Percentiles rank a stretch among this genome's conserved stretches.
phyloP scores from a whole-genome alignment of 2,329 filamentous ascomycete species.

The Neofusicoccum laricinum region DNA sequence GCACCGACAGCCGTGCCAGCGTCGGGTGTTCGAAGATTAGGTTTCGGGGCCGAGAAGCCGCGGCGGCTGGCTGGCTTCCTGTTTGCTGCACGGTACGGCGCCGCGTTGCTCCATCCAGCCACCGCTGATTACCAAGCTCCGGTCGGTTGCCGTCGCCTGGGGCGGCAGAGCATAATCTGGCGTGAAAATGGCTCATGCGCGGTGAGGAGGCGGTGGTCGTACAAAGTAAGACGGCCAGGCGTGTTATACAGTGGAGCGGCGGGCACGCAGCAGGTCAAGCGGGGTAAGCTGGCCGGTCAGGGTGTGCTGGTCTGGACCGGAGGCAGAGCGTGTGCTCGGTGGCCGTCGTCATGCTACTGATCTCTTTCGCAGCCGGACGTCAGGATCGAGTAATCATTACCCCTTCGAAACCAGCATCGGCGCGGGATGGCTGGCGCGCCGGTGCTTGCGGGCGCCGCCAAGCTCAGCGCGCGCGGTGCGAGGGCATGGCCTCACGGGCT shows the following conservation, averaged over 20 bases:
- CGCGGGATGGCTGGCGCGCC: neutral
- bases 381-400: constrained; percentile 10
- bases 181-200: neutral
- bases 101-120: neutral
- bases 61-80: neutral
- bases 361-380: neutral
- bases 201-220: neutral
- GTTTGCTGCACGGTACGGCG: neutral
- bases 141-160: neutral
- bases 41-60: neutral
- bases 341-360: neutral
- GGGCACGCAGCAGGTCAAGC: neutral
- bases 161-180: neutral
- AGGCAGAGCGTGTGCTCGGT: too few relatives aligned
- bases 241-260: constrained; percentile 1
- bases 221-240: neutral
- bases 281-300: neutral
- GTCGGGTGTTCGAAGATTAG: neutral
- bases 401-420: neutral
- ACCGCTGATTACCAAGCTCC: neutral
- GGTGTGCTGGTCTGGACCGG: neutral
- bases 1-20: neutral
- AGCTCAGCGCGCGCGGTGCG: neutral
- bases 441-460: neutral
- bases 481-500: too few relatives aligned